Percentiles rank a stretch among this genome's conserved stretches.
Evolutionary conservation across 2,329 filamentous ascomycete genomes (phyloP).

Genomic region (Berkeleyomyces rouxiae): DNA sequence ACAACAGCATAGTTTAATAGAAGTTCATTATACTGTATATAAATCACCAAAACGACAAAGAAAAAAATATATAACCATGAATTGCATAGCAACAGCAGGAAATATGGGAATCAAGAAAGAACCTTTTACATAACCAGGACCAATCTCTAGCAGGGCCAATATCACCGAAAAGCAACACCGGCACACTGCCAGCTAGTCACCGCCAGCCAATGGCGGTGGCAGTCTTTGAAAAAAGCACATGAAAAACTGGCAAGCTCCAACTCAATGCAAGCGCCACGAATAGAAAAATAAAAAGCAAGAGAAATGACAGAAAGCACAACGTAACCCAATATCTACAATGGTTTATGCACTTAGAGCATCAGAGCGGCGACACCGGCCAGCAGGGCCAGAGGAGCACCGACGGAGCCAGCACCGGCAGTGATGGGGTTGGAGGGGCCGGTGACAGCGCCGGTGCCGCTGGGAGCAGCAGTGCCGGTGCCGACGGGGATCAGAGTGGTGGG

Average conservation of each 20-base stretch:
- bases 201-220: no score
- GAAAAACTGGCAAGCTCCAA: neutral
- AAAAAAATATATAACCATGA: neutral
- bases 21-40: neutral
- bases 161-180: neutral
- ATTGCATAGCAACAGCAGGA: neutral
- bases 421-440: slow-evolving; percentile 15
- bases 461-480: slow-evolving; percentile 16
- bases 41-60: neutral
- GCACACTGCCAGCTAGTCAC: neutral
- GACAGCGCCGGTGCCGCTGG: slow-evolving; percentile 15
- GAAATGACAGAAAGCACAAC: neutral
- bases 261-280: neutral
- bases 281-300: neutral
- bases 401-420: slow-evolving; percentile 11
- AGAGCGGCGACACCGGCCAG: slow-evolving; percentile 9
- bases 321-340: neutral
- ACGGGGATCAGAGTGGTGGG: slow-evolving; percentile 17
- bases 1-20: neutral
- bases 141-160: neutral
- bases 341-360: slow-evolving; percentile 6
- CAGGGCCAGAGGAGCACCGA: slow-evolving; percentile 10
- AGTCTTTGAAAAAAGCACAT: neutral
- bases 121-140: neutral
- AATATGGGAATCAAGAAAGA: neutral